Conservation (phyloP, 106 monocot species). For the Dendrobium nobile region DNA sequence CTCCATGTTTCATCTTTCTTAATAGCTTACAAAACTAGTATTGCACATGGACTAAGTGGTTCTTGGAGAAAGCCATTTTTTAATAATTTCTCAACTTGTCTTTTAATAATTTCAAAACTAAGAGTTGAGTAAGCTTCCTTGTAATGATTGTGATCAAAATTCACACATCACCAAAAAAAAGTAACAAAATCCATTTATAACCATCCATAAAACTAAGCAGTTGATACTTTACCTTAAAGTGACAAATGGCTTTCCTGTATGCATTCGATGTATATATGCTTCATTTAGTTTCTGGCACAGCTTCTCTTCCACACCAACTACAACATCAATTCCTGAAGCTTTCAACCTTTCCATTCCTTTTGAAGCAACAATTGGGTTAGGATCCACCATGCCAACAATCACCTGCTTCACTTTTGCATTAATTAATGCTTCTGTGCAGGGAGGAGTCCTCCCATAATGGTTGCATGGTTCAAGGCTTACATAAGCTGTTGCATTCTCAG, state of each 20-base stretch:
- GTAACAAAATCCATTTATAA: background rate
- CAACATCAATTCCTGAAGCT: constrained; percentile 70
- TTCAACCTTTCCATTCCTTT: constrained; percentile 80
- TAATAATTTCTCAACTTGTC: no score
- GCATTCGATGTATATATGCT: constrained; percentile 78
- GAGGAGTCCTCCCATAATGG: constrained; percentile 93
- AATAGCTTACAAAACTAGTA: no score
- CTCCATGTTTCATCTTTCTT: no score
- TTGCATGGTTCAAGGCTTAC: constrained; percentile 95
- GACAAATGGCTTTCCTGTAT: constrained; percentile 75
- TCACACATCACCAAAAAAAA: background rate
- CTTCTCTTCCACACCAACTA: constrained; percentile 66
- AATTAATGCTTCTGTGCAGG: constrained; percentile 90
- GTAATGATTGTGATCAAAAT: background rate
- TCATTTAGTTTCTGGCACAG: constrained; percentile 75
- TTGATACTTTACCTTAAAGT: constrained; percentile 52
- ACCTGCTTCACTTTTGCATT: constrained; percentile 64
- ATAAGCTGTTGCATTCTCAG: constrained; percentile 85
- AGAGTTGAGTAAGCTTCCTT: background rate
- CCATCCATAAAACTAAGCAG: background rate
- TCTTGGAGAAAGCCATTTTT: no score
- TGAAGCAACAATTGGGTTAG: constrained; percentile 89
- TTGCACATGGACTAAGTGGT: no score
- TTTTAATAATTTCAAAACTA: no score
- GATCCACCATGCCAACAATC: constrained; percentile 91